Percentiles rank a stretch among this genome's conserved stretches.
phyloP scores from a whole-genome alignment of 768 basidiomycete genomes.

The Phlebiopsis flavidoalba region DNA sequence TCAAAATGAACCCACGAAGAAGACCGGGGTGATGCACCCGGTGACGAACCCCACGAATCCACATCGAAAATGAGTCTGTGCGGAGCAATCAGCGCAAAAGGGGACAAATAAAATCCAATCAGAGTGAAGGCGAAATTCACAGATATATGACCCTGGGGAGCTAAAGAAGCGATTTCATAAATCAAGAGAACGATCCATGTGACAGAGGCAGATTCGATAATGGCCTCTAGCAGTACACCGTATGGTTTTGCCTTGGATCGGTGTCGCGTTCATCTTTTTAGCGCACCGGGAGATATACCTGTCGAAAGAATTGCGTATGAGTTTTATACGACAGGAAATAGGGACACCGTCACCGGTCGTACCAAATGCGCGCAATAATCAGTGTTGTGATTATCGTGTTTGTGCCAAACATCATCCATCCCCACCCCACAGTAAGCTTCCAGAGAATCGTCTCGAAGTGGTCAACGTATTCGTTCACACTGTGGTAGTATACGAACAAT shows the following conservation, averaged over 20 bases:
- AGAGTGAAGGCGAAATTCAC: too few species aligned
- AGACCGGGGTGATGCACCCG: constrained; percentile 12
- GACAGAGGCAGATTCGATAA: constrained; percentile 19
- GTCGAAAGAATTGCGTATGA: too few species aligned
- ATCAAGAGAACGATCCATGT: constrained; percentile 21
- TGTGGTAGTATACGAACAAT: background rate
- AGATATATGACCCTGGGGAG: constrained; percentile 13
- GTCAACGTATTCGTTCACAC: background rate
- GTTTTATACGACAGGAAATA: too few species aligned
- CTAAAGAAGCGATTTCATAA: constrained; percentile 15
- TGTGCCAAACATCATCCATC: constrained; percentile 20
- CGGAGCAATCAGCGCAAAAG: too few species aligned
- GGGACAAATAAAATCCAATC: too few species aligned
- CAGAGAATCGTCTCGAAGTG: constrained; percentile 7
- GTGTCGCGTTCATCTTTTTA: too few species aligned
- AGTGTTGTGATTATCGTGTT: constrained; percentile 19
- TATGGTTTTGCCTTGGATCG: too few species aligned
- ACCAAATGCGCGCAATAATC: constrained; percentile 21
- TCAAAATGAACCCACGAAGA: constrained; percentile 13
- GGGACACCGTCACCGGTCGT: background rate
- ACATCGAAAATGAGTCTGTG: too few species aligned
- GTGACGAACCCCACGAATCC: constrained; percentile 16
- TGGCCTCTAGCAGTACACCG: constrained; percentile 7
- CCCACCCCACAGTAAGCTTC: constrained; percentile 20
- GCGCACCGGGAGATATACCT: background rate